Conservation (phyloP, 495 filamentous ascomycete genomes). For the Penicillium longicatenatum region DNA sequence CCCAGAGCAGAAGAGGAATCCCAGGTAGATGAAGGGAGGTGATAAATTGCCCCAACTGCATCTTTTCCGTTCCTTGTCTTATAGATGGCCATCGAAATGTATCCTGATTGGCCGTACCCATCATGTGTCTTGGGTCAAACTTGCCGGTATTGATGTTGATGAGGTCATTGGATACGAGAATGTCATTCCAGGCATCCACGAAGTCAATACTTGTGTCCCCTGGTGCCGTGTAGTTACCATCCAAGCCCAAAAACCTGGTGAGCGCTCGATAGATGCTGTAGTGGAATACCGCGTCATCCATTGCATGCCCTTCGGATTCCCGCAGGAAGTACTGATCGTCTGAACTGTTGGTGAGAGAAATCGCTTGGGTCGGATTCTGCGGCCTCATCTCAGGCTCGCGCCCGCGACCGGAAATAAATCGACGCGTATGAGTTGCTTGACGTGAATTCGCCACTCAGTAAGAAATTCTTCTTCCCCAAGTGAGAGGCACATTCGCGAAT, state of each 20-base stretch:
- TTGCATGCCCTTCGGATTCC: constrained; percentile 53
- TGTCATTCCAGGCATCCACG: constrained; percentile 58
- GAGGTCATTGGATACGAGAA: constrained; percentile 63
- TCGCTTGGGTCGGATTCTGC: constrained; percentile 39
- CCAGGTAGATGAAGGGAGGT: constrained; percentile 66
- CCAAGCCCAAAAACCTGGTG: constrained; percentile 65
- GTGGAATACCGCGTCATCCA: constrained; percentile 69
- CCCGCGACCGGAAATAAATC: constrained; percentile 65
- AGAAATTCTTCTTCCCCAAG: constrained; percentile 64
- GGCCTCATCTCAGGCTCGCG: constrained; percentile 53
- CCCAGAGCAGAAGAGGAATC: constrained; percentile 66
- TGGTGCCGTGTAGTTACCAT: constrained; percentile 60
- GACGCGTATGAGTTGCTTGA: constrained; percentile 63
- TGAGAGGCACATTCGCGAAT: constrained; percentile 57
- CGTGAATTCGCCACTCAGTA: constrained; percentile 65
- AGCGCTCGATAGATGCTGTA: constrained; percentile 69
- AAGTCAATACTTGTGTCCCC: constrained; percentile 60
- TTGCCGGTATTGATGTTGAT: constrained; percentile 63
- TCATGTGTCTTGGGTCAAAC: constrained; percentile 73
- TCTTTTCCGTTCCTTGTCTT: constrained; percentile 57
- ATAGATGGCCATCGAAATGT: constrained; percentile 74
- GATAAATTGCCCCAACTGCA: constrained; percentile 63
- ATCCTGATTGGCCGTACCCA: constrained; percentile 70
- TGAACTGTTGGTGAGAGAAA: constrained; percentile 48
- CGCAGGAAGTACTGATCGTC: constrained; percentile 57